Base-by-base conservation (phyloP, 2,329 filamentous ascomycete genomes). In the Nemania diffusa region DNA sequence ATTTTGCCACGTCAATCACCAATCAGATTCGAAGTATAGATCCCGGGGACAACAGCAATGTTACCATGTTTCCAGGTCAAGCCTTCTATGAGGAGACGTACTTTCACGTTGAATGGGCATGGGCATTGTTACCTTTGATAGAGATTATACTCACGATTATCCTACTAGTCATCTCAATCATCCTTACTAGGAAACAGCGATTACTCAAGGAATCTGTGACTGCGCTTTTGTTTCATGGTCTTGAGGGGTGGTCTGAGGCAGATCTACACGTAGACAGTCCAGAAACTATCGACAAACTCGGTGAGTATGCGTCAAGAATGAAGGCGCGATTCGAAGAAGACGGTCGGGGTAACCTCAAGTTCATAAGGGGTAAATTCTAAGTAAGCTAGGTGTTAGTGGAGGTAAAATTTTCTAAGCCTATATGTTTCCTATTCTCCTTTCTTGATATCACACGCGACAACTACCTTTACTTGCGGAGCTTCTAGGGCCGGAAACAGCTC, bases 1-100 rank as follows among this genome's bases (percentile, higher is more conserved):
- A 34, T 15, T 53, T 53, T 22, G 29, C 51, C 9, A 26, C 50
- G 32, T 32, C 50, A 52, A 32, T 52, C 15, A 52, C 50, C 5
- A 53, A 53, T 17, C 51, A 53, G 27, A 53, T 37, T 20, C 51
- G n/a, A 22, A 53, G 51, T 27, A 3, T 34, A 20, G 51, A 53
- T 15, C 17, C 27, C 29, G 27, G 51, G 4, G 27, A 34, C 6
- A 53, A 53, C 26, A 53, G 20, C 27, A 37, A 53, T 37, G 15
- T 17, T 13, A 53, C 29, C 27, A 52, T 52, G 50, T 29, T 34
- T 53, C 27, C 27, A 7, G 51, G 51, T 22, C 51, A 37, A 15
- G 29, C 51, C 9, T 53, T 53, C 51, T 53, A 53, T 27, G 3
- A 37, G 20, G 27, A 53, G 17, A 37, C 51, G 11, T 53, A 37